A percentile compares a stretch with the other conserved stretches of the same genome.
Evolutionary conservation across 2,329 filamentous ascomycete species (phyloP).

Genomic region (Elsinoe batatas): DNA sequence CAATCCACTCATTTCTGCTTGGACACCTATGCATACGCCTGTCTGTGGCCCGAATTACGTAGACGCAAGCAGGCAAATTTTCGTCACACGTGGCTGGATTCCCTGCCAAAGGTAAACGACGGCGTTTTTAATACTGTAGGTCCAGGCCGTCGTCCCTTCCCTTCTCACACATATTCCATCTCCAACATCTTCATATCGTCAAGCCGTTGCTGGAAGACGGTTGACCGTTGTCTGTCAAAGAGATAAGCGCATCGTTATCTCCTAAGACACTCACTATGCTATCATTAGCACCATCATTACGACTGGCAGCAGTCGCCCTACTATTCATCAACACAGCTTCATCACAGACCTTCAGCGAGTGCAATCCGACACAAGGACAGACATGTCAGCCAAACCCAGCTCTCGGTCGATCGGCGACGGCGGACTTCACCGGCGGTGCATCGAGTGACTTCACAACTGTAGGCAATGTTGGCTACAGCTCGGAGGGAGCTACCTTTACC

Average conservation of each 20-base stretch:
- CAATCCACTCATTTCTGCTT: conserved; percentile 3
- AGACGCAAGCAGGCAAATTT: neutral
- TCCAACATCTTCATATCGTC: conserved; percentile 6
- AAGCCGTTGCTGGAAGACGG: neutral
- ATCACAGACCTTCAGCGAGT: conserved; percentile 47
- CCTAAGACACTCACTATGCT: conserved; percentile 8
- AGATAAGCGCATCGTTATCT: conserved; percentile 5
- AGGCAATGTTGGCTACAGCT: conserved; percentile 62
- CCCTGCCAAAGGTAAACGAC: conserved; percentile 10
- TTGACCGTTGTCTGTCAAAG: conserved; percentile 7
- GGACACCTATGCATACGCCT: neutral
- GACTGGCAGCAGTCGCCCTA: conserved; percentile 30
- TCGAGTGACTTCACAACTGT: conserved; percentile 70
- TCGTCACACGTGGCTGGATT: conserved; percentile 10
- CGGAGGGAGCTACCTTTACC: conserved; percentile 71
- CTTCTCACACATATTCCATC: neutral
- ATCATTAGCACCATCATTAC: conserved; percentile 18
- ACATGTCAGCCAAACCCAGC: conserved; percentile 67
- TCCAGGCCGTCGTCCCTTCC: conserved; percentile 3
- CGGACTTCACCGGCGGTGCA: conserved; percentile 70
- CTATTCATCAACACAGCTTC: conserved; percentile 30
- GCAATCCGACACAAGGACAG: conserved; percentile 46
- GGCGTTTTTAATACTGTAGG: conserved; percentile 11
- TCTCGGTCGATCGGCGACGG: conserved; percentile 68
- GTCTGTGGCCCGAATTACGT: conserved; percentile 1